A percentile compares a stretch with the other conserved stretches of the same genome.
Conservation (phyloP, 2,329 filamentous ascomycete genomes). For the Paecilomyces sp. region DNA sequence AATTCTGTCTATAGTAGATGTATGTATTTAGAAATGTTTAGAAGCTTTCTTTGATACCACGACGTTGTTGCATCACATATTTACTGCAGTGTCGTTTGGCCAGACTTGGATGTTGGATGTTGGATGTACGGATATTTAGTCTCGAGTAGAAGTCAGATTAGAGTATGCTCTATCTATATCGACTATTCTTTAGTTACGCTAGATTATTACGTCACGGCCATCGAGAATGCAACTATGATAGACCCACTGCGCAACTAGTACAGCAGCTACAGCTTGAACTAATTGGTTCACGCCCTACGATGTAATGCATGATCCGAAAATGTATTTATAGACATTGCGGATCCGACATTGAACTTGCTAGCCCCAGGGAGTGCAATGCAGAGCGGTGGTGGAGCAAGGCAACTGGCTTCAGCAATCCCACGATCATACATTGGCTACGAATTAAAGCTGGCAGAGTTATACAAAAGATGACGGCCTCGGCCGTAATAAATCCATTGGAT, state of each 20-base stretch:
- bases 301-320: too few species aligned
- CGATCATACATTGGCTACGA: neutral
- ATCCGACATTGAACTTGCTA: too few species aligned
- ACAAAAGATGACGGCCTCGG: neutral
- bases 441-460: neutral
- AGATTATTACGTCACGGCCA: too few species aligned
- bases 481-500: neutral
- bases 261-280: too few species aligned
- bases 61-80: neutral
- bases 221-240: too few species aligned
- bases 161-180: neutral
- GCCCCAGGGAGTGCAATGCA: too few species aligned
- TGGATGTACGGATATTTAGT: neutral
- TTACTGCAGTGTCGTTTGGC: neutral
- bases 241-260: too few species aligned
- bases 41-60: neutral
- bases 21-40: neutral
- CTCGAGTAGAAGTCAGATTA: neutral
- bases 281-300: too few species aligned
- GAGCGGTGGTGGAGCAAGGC: neutral
- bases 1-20: neutral
- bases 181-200: neutral
- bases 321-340: too few species aligned
- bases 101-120: too few species aligned
- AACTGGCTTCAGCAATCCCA: neutral